Base-by-base conservation (phyloP, 305 asterid genomes). In the Fraxinus baroniana region DNA sequence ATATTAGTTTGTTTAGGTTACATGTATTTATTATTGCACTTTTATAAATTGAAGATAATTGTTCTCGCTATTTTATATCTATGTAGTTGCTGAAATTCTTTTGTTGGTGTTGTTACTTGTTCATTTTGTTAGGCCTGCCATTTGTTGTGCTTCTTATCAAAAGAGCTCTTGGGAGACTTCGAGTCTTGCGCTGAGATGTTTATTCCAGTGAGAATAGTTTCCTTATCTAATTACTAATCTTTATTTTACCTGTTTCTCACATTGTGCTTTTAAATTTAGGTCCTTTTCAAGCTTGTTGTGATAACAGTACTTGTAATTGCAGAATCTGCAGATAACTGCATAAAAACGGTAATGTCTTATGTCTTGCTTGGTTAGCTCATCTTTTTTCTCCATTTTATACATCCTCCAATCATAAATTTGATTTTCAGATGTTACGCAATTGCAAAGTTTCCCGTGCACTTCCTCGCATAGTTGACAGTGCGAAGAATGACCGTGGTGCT, bases 231-330 rank as follows among this genome's bases (percentile, higher is more conserved):
- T 80, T 86, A 22, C 33, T 66, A 24, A 72, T 52, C n/a, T 81
- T 70, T 79, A 74, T 73, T 64, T 55, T 85, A 70, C 81, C 78
- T 78, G 83, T 76, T 83, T 83, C 93, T 90, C 90, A 89, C 88
- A 30, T 79, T 77, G 66, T 84, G 33, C 77, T 87, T 81, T 85
- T 84, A 78, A 77, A 80, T 82, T 78, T 94, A 97, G 99, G 98
- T 91, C 78, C 98, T 97, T 86, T 97, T 97, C 98, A 97, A 97
- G 97, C 99, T 97, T 89, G 99, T 97, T 79, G 99, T 97, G 89
- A 97, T 97, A 88, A 97, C 98, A 74, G 98, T 97, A 83, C 98
- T 97, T 80, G 98, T 97, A 76, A 97, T 97, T 89, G 98, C 98
- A 87, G 99, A 97, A 90, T 97, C 99, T 49, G 97, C 99, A 1